These are phyloP conservation scores for Ceratocystis variospora DNA, from an alignment of 2,329 filamentous ascomycete species.

Conservation along the genomic window DNA sequence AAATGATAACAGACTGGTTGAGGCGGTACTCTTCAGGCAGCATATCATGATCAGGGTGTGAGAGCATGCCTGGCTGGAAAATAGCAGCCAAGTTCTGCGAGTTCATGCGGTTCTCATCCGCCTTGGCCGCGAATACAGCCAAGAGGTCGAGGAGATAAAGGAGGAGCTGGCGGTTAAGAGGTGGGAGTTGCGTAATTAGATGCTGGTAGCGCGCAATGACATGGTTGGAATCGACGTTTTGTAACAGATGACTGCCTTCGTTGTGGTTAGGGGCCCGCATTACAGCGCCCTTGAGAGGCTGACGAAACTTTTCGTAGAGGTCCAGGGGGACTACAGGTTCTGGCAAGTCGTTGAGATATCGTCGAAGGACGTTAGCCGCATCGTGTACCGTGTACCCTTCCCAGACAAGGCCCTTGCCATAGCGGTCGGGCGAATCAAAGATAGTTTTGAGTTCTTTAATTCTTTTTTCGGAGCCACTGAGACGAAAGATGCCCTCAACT, in stretches of 20 bases:
- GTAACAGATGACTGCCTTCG: slow-evolving; percentile 55
- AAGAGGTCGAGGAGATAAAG: slow-evolving; percentile 92
- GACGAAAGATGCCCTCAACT: slow-evolving; percentile 88
- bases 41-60: slow-evolving; percentile 91
- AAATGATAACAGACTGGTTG: slow-evolving; percentile 94
- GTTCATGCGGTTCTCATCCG: slow-evolving; percentile 93
- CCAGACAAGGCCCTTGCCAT: slow-evolving; percentile 95
- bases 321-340: slow-evolving; percentile 93
- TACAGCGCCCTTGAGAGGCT: slow-evolving; percentile 59
- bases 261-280: slow-evolving; percentile 59
- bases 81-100: slow-evolving; percentile 90
- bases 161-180: slow-evolving; percentile 81
- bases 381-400: slow-evolving; percentile 96
- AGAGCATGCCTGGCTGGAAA: slow-evolving; percentile 92
- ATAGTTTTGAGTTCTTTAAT: slow-evolving; percentile 90
- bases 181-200: slow-evolving; percentile 83
- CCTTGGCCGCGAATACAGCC: slow-evolving; percentile 92
- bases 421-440: slow-evolving; percentile 89
- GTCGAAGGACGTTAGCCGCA: slow-evolving; percentile 86
- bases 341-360: slow-evolving; percentile 90
- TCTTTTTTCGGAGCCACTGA: slow-evolving; percentile 91
- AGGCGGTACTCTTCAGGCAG: slow-evolving; percentile 83
- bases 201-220: slow-evolving; percentile 76
- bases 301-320: slow-evolving; percentile 81
- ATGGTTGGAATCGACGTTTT: slow-evolving; percentile 46